Evolutionary conservation across 1,284 basidiomycete species (phyloP).

Genomic region (Pisolithus thermaeus): DNA sequence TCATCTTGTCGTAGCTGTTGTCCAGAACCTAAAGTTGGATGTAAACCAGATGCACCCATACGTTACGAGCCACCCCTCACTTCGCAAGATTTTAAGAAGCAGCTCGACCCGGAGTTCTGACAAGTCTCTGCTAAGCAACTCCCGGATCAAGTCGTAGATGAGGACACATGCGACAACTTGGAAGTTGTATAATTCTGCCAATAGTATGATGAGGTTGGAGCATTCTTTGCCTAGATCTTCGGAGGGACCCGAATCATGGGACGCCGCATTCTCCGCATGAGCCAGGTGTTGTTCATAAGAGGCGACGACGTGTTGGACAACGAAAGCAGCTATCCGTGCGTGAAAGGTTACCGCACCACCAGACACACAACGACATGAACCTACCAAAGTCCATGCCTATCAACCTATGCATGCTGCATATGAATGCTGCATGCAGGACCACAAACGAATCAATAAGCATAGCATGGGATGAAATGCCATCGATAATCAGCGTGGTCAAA

Average conservation of each 20-base stretch:
- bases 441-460: constrained; percentile 89
- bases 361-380: constrained; percentile 14
- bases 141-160: constrained; percentile 86
- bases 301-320: constrained; percentile 65
- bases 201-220: constrained; percentile 75
- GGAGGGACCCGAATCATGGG: constrained; percentile 5
- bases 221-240: constrained; percentile 72
- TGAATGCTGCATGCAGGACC: constrained; percentile 84
- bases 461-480: constrained; percentile 78
- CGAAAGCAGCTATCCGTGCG: constrained; percentile 32
- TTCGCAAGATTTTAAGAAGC: constrained; percentile 79
- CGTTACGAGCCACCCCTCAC: constrained; percentile 35
- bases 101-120: constrained; percentile 84
- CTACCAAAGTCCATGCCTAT: constrained; percentile 88
- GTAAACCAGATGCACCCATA: constrained; percentile 4
- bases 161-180: constrained; percentile 86
- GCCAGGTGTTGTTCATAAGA: constrained; percentile 59
- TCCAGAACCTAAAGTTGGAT: constrained; percentile 60
- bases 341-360: too few species aligned
- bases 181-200: constrained; percentile 95
- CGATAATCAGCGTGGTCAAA: constrained; percentile 74
- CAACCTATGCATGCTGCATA: constrained; percentile 79
- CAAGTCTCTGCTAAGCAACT: constrained; percentile 62
- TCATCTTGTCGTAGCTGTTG: constrained; percentile 86
- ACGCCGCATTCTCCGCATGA: constrained; percentile 7